Percentiles rank a stretch among this genome's conserved stretches.
phyloP scores from a whole-genome alignment of 768 basidiomycete species.

The Trametes gibbosa region DNA sequence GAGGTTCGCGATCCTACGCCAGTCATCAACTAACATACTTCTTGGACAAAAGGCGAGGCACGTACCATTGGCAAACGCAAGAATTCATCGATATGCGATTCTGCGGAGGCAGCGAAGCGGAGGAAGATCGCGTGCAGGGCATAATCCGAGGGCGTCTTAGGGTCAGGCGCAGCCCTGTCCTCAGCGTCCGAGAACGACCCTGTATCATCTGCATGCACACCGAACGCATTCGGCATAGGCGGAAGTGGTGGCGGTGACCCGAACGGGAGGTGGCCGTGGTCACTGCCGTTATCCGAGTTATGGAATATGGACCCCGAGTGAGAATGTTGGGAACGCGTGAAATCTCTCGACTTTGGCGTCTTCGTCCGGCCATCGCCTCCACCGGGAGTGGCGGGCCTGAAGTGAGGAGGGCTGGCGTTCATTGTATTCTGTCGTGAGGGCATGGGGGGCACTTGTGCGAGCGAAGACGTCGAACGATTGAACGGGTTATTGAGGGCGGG shows the following conservation, averaged over 20 bases:
- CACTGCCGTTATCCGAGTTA: constrained; percentile 68
- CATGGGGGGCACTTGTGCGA: constrained; percentile 46
- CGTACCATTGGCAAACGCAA: constrained; percentile 66
- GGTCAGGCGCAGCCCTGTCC: constrained; percentile 65
- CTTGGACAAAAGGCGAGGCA: neutral
- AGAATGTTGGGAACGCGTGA: constrained; percentile 74
- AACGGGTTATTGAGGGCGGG: constrained; percentile 79
- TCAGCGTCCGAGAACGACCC: constrained; percentile 55
- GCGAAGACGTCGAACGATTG: constrained; percentile 76
- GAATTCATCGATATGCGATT: constrained; percentile 76
- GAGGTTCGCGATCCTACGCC: constrained; percentile 63
- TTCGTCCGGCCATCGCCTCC: constrained; percentile 43
- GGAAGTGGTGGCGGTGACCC: constrained; percentile 73
- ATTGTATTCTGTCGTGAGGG: constrained; percentile 38
- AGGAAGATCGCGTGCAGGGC: constrained; percentile 88
- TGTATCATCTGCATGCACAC: constrained; percentile 38
- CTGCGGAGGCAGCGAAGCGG: constrained; percentile 76
- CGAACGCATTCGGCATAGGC: constrained; percentile 64
- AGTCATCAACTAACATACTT: neutral
- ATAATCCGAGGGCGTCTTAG: constrained; percentile 83
- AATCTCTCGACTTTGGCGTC: constrained; percentile 48
- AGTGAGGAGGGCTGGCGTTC: constrained; percentile 49
- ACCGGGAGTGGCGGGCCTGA: constrained; percentile 60
- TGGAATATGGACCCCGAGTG: constrained; percentile 74
- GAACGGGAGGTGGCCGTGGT: constrained; percentile 49